Percentiles rank a stretch among this genome's conserved stretches.
Conservation (phyloP, 2,329 filamentous ascomycete species). For the Aspergillus sp. region DNA sequence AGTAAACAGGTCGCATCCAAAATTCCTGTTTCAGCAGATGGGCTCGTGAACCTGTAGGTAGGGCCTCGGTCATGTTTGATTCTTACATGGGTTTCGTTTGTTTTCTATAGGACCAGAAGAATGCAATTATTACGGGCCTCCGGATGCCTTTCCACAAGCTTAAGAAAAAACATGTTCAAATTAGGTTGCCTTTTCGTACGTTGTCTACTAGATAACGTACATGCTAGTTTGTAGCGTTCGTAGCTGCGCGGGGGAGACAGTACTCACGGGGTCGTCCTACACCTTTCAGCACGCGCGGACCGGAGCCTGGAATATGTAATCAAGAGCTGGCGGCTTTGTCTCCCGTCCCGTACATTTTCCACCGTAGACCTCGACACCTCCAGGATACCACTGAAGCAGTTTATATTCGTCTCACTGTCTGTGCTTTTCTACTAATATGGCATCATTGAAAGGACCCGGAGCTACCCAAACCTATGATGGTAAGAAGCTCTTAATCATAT, state of each 20-base stretch:
- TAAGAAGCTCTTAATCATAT: slow-evolving; percentile 30
- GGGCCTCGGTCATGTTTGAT: background rate
- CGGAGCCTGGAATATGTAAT: background rate
- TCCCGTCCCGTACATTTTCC: slow-evolving; percentile 1
- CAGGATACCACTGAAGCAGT: background rate
- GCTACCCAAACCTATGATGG: slow-evolving; percentile 58
- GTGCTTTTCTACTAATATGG: slow-evolving; percentile 36
- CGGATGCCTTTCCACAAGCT: background rate
- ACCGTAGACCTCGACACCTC: background rate
- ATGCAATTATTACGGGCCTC: slow-evolving; percentile 2
- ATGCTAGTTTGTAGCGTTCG: no score
- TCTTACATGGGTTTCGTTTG: background rate
- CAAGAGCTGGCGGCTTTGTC: background rate
- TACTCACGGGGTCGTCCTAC: no score
- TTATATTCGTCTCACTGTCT: background rate
- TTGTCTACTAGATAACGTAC: no score
- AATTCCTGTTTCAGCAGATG: background rate
- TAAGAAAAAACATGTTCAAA: no score
- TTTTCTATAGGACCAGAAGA: slow-evolving; percentile 7
- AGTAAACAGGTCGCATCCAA: slow-evolving; percentile 57
- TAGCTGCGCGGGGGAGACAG: no score
- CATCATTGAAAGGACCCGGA: slow-evolving; percentile 63
- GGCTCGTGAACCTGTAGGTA: background rate
- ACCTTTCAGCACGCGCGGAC: no score
- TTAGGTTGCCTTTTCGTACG: no score